Evolutionary conservation across 768 basidiomycete species (phyloP).

Genomic region (Suillus subaureus): DNA sequence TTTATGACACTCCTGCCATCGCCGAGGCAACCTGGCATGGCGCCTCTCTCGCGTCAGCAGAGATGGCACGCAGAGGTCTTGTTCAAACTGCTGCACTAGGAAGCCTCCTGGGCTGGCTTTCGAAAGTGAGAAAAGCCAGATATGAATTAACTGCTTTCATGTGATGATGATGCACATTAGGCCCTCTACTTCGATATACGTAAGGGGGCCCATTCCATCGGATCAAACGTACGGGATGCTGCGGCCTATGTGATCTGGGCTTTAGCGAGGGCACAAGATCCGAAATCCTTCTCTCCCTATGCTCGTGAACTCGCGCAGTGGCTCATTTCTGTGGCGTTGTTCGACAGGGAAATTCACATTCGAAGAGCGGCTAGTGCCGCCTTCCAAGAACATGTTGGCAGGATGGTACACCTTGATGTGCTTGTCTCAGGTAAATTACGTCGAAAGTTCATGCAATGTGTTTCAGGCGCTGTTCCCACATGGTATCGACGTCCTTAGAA

Average conservation of each 20-base stretch:
- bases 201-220: conserved; percentile 91
- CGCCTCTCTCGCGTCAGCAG: conserved; percentile 88
- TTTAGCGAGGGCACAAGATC: conserved; percentile 76
- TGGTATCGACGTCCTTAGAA: conserved; percentile 90
- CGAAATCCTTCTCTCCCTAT: conserved; percentile 58
- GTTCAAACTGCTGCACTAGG: conserved; percentile 58
- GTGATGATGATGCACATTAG: conserved; percentile 41
- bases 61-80: conserved; percentile 84
- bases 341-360: conserved; percentile 94
- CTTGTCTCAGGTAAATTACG: conserved; percentile 10
- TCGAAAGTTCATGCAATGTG: conserved; percentile 19
- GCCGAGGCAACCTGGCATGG: conserved; percentile 96
- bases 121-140: conserved; percentile 55
- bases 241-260: conserved; percentile 96
- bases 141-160: conserved; percentile 12
- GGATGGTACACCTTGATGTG: conserved; percentile 59
- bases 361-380: conserved; percentile 95
- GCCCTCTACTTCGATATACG: conserved; percentile 91
- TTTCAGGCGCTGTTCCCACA: conserved; percentile 84
- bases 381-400: conserved; percentile 95
- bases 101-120: conserved; percentile 74
- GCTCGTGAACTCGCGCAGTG: conserved; percentile 65
- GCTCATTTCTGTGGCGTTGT: conserved; percentile 80
- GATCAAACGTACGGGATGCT: conserved; percentile 92
- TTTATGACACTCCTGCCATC: conserved; percentile 72